Percentiles rank a stretch among this genome's conserved stretches.
Conservation (phyloP, 768 basidiomycete species). For the Podaxis mareebaensis region DNA sequence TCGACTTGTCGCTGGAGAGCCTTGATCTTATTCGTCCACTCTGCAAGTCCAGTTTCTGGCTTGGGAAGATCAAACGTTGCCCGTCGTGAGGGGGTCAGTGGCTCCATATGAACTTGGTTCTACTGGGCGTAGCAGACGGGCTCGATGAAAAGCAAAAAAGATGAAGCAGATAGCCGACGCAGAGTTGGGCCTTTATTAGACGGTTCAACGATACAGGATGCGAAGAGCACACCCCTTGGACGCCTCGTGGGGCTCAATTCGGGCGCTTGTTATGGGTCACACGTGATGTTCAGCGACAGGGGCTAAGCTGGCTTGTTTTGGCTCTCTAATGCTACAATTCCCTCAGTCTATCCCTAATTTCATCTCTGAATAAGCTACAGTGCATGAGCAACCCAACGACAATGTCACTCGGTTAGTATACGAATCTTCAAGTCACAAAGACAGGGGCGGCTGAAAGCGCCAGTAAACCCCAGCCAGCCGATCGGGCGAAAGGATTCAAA, state of each 20-base stretch:
- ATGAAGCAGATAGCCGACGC: neutral
- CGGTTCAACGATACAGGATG: neutral
- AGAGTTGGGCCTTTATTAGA: neutral
- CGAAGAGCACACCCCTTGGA: neutral
- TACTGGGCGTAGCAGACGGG: neutral
- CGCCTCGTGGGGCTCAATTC: neutral
- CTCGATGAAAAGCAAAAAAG: neutral
- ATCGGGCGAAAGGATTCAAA: neutral
- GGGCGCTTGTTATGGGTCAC: neutral
- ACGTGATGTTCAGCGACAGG: slow-evolving; percentile 2
- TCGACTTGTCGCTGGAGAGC: slow-evolving; percentile 81
- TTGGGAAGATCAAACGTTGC: slow-evolving; percentile 43
- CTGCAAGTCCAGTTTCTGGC: slow-evolving; percentile 68
- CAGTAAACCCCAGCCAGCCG: neutral
- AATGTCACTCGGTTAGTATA: neutral
- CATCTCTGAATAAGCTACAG: neutral
- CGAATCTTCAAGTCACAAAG: neutral
- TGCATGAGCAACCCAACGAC: neutral
- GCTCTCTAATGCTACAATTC: neutral
- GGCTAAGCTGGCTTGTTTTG: neutral
- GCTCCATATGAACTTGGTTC: slow-evolving; percentile 6
- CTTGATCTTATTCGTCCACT: slow-evolving; percentile 82
- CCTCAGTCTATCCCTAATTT: neutral
- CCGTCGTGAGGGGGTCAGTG: slow-evolving; percentile 21
- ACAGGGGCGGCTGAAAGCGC: neutral